Evolutionary conservation across 805 yeast species (phyloP).

Genomic region (Wickerhamomyces mucosus): DNA sequence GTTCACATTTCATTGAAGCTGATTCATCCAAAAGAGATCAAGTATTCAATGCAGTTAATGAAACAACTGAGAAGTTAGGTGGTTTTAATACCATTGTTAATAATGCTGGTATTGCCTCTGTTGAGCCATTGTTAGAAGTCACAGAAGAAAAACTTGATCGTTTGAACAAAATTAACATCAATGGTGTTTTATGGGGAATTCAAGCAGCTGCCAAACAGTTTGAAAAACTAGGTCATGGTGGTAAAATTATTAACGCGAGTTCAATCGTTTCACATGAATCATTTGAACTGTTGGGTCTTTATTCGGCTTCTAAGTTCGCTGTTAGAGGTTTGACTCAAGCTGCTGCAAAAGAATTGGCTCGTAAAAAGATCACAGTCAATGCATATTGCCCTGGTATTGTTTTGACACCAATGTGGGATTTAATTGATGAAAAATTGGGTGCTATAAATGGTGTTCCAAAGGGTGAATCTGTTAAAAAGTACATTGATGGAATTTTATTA

Average conservation of each 20-base stretch:
- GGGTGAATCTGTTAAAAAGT: constrained; percentile 20
- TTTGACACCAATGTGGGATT: constrained; percentile 29
- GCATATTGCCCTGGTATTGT: constrained; percentile 31
- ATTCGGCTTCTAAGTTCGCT: constrained; percentile 29
- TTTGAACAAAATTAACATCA: constrained; percentile 21
- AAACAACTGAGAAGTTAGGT: constrained; percentile 22
- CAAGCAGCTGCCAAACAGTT: constrained; percentile 25
- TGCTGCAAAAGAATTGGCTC: constrained; percentile 29
- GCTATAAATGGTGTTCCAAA: constrained; percentile 18
- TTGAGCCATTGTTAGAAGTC: constrained; percentile 20
- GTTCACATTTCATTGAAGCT: constrained; percentile 18
- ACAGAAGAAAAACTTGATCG: constrained; percentile 20
- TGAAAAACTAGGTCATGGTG: constrained; percentile 20
- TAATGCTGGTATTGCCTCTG: constrained; percentile 27
- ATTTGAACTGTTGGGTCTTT: constrained; percentile 23
- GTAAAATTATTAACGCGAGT: constrained; percentile 30
- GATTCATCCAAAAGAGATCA: constrained; percentile 19
- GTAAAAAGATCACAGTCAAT: constrained; percentile 28
- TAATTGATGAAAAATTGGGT: constrained; percentile 20
- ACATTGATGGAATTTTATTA: constrained; percentile 22
- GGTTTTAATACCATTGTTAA: constrained; percentile 26
- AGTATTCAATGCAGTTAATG: constrained; percentile 20
- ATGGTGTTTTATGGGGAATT: constrained; percentile 25
- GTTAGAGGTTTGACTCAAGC: constrained; percentile 27
- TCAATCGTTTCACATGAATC: constrained; percentile 27